Conservation (phyloP, 805 yeast genomes). For the Scheffersomyces amazonensis region DNA sequence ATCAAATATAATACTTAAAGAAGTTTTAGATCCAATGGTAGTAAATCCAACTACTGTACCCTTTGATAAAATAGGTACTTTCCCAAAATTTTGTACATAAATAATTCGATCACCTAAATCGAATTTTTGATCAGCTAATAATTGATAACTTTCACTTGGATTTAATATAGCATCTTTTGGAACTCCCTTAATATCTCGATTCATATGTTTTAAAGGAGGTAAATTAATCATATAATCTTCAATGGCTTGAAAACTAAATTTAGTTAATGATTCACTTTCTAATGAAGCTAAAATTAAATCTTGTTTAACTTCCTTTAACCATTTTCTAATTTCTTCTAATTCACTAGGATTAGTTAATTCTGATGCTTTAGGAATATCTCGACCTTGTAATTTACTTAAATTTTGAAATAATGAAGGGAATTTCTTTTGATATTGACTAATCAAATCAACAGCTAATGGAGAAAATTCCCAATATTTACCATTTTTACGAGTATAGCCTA, state of each 20-base stretch:
- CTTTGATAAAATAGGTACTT: constrained; percentile 79
- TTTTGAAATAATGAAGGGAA: constrained; percentile 62
- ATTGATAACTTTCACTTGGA: constrained; percentile 68
- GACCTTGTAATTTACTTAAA: constrained; percentile 23
- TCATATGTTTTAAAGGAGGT: constrained; percentile 41
- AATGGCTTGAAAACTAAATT: constrained; percentile 59
- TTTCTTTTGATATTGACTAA: constrained; percentile 55
- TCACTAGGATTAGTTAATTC: constrained; percentile 38
- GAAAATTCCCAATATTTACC: constrained; percentile 78
- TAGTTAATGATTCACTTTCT: constrained; percentile 76
- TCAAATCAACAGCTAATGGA: constrained; percentile 63
- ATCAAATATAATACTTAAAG: constrained; percentile 82
- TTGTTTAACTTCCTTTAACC: constrained; percentile 48
- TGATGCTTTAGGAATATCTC: constrained; percentile 34
- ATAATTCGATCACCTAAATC: constrained; percentile 86
- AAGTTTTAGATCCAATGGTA: constrained; percentile 57
- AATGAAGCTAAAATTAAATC: constrained; percentile 62
- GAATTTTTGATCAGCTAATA: constrained; percentile 72
- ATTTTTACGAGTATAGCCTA: constrained; percentile 77
- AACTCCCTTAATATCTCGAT: constrained; percentile 69
- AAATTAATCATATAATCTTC: constrained; percentile 55
- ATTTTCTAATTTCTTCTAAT: constrained; percentile 41
- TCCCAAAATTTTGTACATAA: constrained; percentile 82
- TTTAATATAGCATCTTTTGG: constrained; percentile 81
- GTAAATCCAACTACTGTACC: constrained; percentile 82